Conservation (phyloP, 116 monocot genomes). For the Zostera marina region DNA sequence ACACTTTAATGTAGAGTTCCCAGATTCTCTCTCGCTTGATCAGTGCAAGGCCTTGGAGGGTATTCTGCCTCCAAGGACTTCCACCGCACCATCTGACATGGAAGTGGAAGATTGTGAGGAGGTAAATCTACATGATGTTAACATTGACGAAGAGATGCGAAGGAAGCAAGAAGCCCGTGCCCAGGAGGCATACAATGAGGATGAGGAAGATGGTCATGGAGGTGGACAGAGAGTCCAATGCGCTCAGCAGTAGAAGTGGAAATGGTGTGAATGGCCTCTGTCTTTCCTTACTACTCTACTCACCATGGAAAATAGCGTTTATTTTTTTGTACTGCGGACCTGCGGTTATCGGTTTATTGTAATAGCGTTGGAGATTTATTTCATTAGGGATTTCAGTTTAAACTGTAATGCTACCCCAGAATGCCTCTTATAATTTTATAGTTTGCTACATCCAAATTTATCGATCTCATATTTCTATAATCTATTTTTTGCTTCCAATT, state of each 20-base stretch:
- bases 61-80: constrained; percentile 42
- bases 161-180: constrained; percentile 57
- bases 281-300: too few species aligned
- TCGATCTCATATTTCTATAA: too few species aligned
- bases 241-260: constrained; percentile 61
- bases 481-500: too few species aligned
- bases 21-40: constrained; percentile 46
- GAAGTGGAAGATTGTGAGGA: constrained; percentile 96
- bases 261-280: not conserved
- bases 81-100: constrained; percentile 66
- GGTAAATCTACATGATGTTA: constrained; percentile 79
- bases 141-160: constrained; percentile 95
- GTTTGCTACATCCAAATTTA: too few species aligned
- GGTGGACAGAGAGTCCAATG: constrained; percentile 89
- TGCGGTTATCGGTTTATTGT: too few species aligned
- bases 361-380: too few species aligned
- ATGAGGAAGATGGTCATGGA: constrained; percentile 61
- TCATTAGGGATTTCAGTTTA: too few species aligned
- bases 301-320: too few species aligned
- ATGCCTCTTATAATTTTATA: too few species aligned
- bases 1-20: constrained; percentile 94
- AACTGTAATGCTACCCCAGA: too few species aligned
- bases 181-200: constrained; percentile 91
- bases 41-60: constrained; percentile 74
- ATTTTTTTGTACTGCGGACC: too few species aligned